phyloP scores from a whole-genome alignment of 805 yeast species.

The Scheffersomyces stipitis region DNA sequence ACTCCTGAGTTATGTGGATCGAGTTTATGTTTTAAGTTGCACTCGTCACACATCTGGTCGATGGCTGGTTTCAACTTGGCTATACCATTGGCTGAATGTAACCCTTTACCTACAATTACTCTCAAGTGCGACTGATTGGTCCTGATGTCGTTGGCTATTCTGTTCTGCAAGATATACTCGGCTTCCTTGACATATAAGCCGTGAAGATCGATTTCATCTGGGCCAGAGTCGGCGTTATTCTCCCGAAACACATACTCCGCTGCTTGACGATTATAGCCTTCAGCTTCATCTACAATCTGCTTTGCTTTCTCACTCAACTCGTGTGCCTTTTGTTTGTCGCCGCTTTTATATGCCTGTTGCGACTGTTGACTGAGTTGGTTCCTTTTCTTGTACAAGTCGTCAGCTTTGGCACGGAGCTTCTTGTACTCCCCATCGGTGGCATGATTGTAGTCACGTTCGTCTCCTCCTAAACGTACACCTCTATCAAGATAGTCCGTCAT shows the following conservation, averaged over 20 bases:
- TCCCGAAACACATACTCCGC: conserved; percentile 87
- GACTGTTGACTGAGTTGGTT: conserved; percentile 61
- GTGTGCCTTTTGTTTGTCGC: conserved; percentile 73
- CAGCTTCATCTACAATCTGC: conserved; percentile 58
- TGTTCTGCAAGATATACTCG: conserved; percentile 65
- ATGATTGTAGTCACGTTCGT: conserved; percentile 63
- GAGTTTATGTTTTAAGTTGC: conserved; percentile 56
- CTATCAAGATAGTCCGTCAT: conserved; percentile 14
- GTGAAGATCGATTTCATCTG: conserved; percentile 88
- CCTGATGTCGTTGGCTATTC: conserved; percentile 66
- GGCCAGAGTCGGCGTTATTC: conserved; percentile 82
- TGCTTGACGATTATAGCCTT: conserved; percentile 70
- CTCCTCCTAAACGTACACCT: conserved; percentile 26
- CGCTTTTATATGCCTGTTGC: conserved; percentile 72
- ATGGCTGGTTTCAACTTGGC: conserved; percentile 91
- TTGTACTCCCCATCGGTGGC: conserved; percentile 67
- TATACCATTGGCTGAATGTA: conserved; percentile 77
- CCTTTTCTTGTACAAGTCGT: conserved; percentile 58
- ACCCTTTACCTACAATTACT: conserved; percentile 92
- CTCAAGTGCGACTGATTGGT: conserved; percentile 60
- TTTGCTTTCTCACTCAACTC: conserved; percentile 70
- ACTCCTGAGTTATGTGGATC: conserved; percentile 82
- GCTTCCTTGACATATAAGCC: conserved; percentile 93
- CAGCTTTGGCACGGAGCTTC: conserved; percentile 65
- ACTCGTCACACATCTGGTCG: conserved; percentile 70